Evolutionary conservation across 257 asterid genomes (phyloP).

Genomic region (Anisodus acutangulus): DNA sequence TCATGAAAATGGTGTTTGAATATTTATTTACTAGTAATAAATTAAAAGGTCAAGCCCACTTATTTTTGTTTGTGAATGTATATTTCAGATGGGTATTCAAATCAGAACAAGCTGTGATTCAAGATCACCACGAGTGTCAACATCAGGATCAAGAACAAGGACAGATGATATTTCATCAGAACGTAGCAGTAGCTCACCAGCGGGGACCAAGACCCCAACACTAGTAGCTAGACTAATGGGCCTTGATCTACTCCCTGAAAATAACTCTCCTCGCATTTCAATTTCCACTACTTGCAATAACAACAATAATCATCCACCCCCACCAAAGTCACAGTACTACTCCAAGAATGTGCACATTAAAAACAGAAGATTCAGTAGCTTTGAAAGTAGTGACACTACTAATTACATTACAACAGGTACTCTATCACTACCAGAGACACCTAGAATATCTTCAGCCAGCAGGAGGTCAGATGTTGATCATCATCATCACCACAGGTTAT

Average conservation of each 20-base stretch:
- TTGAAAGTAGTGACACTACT: slow-evolving; percentile 42
- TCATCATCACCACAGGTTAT: slow-evolving; percentile 55
- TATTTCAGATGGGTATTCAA: slow-evolving; percentile 63
- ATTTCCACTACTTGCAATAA: slow-evolving; percentile 35
- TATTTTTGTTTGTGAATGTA: not conserved
- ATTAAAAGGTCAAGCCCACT: too few relatives aligned
- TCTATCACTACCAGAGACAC: slow-evolving; percentile 77
- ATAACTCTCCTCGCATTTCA: slow-evolving; percentile 54
- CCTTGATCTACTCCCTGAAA: slow-evolving; percentile 75
- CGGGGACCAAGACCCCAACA: slow-evolving; percentile 71
- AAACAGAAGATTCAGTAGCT: slow-evolving; percentile 33
- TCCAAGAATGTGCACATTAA: slow-evolving; percentile 30
- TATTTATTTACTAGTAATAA: not conserved
- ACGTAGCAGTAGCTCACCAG: slow-evolving; percentile 54
- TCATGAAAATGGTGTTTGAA: slow-evolving; percentile 29
- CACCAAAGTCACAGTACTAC: slow-evolving; percentile 27
- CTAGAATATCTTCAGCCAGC: slow-evolving; percentile 59
- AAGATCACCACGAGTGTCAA: slow-evolving; percentile 50
- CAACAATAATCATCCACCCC: not conserved
- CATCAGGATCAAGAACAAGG: slow-evolving; percentile 41
- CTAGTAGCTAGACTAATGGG: slow-evolving; percentile 98
- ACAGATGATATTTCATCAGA: slow-evolving; percentile 52
- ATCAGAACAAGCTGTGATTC: slow-evolving; percentile 58
- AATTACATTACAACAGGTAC: slow-evolving; percentile 46
- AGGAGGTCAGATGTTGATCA: slow-evolving; percentile 70